These are phyloP conservation scores for Ogataea trehalophila DNA, from an alignment of 805 yeast genomes.

Conservation along the genomic window DNA sequence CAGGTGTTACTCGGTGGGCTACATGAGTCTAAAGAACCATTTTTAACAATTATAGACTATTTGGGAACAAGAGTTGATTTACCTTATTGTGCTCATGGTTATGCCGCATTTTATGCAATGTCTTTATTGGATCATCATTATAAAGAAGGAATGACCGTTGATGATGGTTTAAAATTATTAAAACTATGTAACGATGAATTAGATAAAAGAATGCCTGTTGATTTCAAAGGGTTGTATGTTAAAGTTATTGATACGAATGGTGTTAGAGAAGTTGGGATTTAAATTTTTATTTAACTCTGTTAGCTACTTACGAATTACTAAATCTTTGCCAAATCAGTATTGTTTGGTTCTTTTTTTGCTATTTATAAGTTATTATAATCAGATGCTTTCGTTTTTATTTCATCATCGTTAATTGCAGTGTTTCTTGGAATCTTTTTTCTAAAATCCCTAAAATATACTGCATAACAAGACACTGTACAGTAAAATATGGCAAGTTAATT, in stretches of 20 bases:
- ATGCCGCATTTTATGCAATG: constrained; percentile 93
- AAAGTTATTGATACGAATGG: constrained; percentile 33
- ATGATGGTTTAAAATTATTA: constrained; percentile 75
- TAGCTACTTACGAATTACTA: neutral
- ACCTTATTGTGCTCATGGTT: constrained; percentile 98
- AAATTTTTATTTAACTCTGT: neutral
- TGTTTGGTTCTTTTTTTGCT: too few relatives aligned
- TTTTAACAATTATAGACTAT: constrained; percentile 86
- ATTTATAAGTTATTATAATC: too few relatives aligned
- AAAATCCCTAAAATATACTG: too few relatives aligned
- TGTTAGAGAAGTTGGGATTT: constrained; percentile 24
- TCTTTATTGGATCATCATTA: constrained; percentile 90
- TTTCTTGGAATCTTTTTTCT: too few relatives aligned
- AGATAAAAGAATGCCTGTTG: constrained; percentile 82
- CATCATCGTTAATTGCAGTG: too few relatives aligned
- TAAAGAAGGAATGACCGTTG: constrained; percentile 64
- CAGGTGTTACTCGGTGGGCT: constrained; percentile 86
- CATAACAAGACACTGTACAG: too few relatives aligned
- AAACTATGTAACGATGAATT: constrained; percentile 74
- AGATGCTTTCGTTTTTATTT: too few relatives aligned
- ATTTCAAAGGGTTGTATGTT: constrained; percentile 70
- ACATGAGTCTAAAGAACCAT: constrained; percentile 49
- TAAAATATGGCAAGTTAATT: too few relatives aligned
- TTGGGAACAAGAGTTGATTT: constrained; percentile 85
- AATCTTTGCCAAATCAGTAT: too few relatives aligned